A percentile compares a stretch with the other conserved stretches of the same genome.
Conservation (phyloP, 2,329 filamentous ascomycete genomes). For the Colletotrichum coccodes region DNA sequence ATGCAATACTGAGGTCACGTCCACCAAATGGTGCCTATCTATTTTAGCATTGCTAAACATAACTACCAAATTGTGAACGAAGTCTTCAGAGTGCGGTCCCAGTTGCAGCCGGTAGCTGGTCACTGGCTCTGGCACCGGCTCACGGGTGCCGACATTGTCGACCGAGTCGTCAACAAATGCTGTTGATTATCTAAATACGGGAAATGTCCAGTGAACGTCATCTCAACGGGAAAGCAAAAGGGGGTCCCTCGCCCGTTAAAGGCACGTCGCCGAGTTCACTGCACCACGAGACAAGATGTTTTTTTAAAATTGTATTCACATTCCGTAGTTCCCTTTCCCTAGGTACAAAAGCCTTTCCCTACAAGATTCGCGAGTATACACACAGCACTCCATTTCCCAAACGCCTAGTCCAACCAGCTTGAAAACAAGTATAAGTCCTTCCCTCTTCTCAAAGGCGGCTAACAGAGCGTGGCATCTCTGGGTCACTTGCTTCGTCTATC, state of each 20-base stretch:
- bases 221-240: neutral
- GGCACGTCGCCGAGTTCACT: neutral
- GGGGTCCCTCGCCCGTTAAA: neutral
- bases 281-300: neutral
- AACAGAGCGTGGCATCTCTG: neutral
- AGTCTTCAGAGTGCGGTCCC: too few relatives aligned
- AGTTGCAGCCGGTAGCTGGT: too few relatives aligned
- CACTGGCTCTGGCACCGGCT: too few relatives aligned
- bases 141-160: too few relatives aligned
- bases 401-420: neutral
- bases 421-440: neutral
- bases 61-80: too few relatives aligned
- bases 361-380: neutral
- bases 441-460: neutral
- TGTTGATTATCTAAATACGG: too few relatives aligned
- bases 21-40: too few relatives aligned
- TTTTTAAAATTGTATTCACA: neutral
- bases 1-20: too few relatives aligned
- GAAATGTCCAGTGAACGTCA: too few relatives aligned
- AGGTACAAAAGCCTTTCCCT: neutral
- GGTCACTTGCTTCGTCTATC: neutral
- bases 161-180: too few relatives aligned
- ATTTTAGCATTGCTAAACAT: too few relatives aligned
- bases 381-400: neutral
- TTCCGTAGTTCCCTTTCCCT: neutral